Base-by-base conservation (phyloP, 1,284 basidiomycete species). In the Microbotryomycetes sp. region DNA sequence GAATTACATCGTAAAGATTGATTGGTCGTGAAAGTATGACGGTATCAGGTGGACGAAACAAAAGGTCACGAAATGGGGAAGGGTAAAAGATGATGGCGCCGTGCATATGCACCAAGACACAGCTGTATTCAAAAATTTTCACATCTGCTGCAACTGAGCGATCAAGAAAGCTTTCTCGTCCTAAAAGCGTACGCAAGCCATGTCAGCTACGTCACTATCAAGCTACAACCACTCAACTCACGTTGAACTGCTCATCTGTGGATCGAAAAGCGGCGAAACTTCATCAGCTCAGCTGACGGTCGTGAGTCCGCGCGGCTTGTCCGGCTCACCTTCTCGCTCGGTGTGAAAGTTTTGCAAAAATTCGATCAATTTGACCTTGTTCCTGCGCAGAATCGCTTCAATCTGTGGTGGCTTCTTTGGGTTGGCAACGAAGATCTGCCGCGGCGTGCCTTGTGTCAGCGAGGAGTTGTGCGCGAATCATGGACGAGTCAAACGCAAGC, bases 351-450 rank as follows among this genome's bases (percentile, higher is more conserved):
- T 84, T 75, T 86, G 86, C 62, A 99, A 78, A 79, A 97, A 99
- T 5, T 81, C 79, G 47, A 98, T 80, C 15, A 99, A 79, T 73
- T 96, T 93, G 22, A 96, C 92, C 79, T 91, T 91, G 78, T 99
- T 99, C 68, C 94, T 79, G 61, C 88, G 80, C 15, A 99, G 80
- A 65, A 99, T 99, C 31, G 78, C 79, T 72, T 94, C 92, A 65
- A 99, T 97, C 72, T 92, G 88, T 30, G 89, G 84, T 9, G 94
- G 93, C 76, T 99, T 99, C 83, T 97, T 96, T 25, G 94, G 94
- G 74, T 99, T 99, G 47, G 96, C 94, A 42, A 98, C 94, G 73
- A 99, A 99, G 5, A 97, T 89, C 90, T 92, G 56, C 5, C n/a
- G n/a, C n/a, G n/a, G n/a, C n/a, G n/a, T n/a, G 29, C 15, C 9